Conservation (phyloP, 495 filamentous ascomycete genomes). For the Melanomma pulvis-pyrius region DNA sequence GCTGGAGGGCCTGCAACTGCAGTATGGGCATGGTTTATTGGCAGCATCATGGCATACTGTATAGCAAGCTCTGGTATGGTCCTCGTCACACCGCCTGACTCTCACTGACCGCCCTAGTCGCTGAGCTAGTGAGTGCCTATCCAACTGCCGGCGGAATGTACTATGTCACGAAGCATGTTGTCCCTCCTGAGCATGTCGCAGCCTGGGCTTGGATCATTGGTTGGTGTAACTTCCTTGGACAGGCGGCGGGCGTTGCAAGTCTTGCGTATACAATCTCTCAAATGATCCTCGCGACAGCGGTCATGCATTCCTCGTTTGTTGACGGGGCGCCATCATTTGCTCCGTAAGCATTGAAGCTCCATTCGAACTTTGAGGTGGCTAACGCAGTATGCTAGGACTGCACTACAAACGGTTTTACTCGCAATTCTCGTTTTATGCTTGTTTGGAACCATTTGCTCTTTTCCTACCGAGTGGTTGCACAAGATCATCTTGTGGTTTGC, state of each 20-base stretch:
- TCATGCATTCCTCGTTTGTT: slow-evolving; percentile 57
- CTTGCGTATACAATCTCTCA: slow-evolving; percentile 70
- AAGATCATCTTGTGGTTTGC: slow-evolving; percentile 71
- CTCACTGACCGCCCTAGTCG: slow-evolving; percentile 42
- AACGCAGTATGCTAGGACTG: slow-evolving; percentile 49
- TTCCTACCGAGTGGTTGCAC: slow-evolving; percentile 66
- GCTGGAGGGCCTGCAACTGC: slow-evolving; percentile 71
- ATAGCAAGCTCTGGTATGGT: slow-evolving; percentile 62
- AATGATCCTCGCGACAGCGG: slow-evolving; percentile 67
- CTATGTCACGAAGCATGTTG: slow-evolving; percentile 51
- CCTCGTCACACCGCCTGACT: not conserved
- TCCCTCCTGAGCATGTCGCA: slow-evolving; percentile 50
- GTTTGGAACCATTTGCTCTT: slow-evolving; percentile 65
- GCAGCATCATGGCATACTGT: slow-evolving; percentile 68
- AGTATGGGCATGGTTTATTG: slow-evolving; percentile 73
- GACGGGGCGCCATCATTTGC: slow-evolving; percentile 48
- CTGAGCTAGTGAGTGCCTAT: slow-evolving; percentile 58
- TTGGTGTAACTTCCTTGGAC: slow-evolving; percentile 70
- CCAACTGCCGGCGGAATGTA: slow-evolving; percentile 58
- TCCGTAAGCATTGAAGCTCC: slow-evolving; percentile 47
- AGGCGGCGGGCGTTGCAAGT: slow-evolving; percentile 65
- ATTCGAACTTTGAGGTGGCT: slow-evolving; percentile 1
- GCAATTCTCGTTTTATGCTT: slow-evolving; percentile 60
- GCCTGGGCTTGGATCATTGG: slow-evolving; percentile 59
- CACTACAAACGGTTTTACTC: slow-evolving; percentile 65